Percentiles rank a stretch among this genome's conserved stretches.
These are phyloP conservation scores for Odonthalia washingtoniensis DNA, from an alignment of 31 red algal genomes.

Conservation along the genomic window DNA sequence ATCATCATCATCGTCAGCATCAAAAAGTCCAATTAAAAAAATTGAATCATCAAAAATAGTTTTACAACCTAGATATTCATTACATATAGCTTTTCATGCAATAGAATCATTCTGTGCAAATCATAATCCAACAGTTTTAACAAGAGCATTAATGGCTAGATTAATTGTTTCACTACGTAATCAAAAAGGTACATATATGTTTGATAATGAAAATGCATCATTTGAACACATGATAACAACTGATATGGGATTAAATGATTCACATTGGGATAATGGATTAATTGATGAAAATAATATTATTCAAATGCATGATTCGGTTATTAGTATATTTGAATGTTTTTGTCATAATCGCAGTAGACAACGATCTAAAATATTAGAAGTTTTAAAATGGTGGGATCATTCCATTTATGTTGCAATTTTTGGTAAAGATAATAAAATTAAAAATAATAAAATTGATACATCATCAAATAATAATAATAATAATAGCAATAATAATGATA, in stretches of 20 bases:
- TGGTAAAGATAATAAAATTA: too few species aligned
- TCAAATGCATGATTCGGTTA: slow-evolving; percentile 10
- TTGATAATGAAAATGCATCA: slow-evolving; percentile 38
- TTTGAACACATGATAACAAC: slow-evolving; percentile 37
- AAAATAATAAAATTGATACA: neutral
- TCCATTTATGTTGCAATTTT: too few species aligned
- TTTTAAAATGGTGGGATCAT: slow-evolving; percentile 63
- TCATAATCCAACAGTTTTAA: slow-evolving; percentile 58
- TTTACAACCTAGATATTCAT: slow-evolving; percentile 36
- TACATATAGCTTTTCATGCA: slow-evolving; percentile 62
- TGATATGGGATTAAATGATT: slow-evolving; percentile 51
- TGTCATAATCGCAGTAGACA: slow-evolving; percentile 62
- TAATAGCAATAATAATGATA: neutral
- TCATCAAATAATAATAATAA: neutral
- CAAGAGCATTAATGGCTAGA: slow-evolving; percentile 55
- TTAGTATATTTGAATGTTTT: slow-evolving; percentile 54
- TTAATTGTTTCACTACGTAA: slow-evolving; percentile 51
- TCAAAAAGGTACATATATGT: slow-evolving; percentile 30
- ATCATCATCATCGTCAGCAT: too few species aligned
- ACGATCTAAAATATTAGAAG: slow-evolving; percentile 33
- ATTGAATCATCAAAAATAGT: too few species aligned
- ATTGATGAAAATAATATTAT: neutral
- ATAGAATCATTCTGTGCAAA: slow-evolving; percentile 43
- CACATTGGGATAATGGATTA: neutral
- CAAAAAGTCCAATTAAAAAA: too few species aligned